These are phyloP conservation scores for Yamadazyma phyllophila DNA, from an alignment of 805 yeast genomes.

Conservation along the genomic window DNA sequence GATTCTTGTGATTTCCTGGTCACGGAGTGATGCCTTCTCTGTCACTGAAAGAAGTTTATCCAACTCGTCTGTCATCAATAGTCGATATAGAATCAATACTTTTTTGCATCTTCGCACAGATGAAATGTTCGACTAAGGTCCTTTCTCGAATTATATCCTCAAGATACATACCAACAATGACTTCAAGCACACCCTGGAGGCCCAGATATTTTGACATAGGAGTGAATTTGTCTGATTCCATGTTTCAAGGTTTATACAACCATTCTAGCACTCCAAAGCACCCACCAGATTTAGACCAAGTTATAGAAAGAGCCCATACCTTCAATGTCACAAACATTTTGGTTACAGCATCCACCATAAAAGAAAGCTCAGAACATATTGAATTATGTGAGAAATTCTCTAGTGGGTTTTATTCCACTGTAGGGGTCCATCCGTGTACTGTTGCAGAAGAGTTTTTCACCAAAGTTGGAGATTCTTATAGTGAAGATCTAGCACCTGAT, in stretches of 20 bases:
- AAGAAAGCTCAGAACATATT: constrained; percentile 64
- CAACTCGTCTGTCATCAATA: constrained; percentile 7
- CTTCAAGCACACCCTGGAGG: constrained; percentile 24
- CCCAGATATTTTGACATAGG: constrained; percentile 47
- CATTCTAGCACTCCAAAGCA: constrained; percentile 58
- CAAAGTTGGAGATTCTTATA: constrained; percentile 17
- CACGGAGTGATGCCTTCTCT: constrained; percentile 35
- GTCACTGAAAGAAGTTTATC: constrained; percentile 10
- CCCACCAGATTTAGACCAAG: constrained; percentile 59
- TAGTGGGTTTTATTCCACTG: constrained; percentile 55
- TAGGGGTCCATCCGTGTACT: constrained; percentile 94
- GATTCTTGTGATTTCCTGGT: constrained; percentile 57
- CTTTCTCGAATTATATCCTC: background rate
- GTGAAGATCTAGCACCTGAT: constrained; percentile 33
- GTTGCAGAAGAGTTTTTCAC: constrained; percentile 49
- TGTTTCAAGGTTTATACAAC: constrained; percentile 81
- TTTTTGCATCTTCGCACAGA: background rate
- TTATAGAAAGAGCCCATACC: constrained; percentile 63
- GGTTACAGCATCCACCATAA: constrained; percentile 78
- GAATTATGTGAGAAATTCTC: constrained; percentile 45
- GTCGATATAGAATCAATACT: background rate
- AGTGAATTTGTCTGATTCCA: constrained; percentile 82
- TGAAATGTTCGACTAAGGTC: background rate
- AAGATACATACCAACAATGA: background rate
- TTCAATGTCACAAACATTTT: constrained; percentile 68